phyloP scores from a whole-genome alignment of 148 eudicot species.

The Nepenthes gracilis region DNA sequence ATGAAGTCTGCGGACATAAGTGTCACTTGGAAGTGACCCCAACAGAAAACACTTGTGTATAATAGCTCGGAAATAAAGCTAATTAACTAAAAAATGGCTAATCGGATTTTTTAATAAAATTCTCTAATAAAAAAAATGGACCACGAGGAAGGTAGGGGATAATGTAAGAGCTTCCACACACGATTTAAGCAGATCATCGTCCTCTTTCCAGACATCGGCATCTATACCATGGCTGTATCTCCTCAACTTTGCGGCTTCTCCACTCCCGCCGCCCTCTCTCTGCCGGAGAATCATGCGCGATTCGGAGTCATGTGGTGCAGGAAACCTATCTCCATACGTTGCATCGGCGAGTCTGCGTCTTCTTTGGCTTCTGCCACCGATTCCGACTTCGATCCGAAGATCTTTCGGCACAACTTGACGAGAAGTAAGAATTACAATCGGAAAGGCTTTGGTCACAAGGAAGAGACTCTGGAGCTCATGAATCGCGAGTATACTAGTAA shows the following conservation, averaged over 20 bases:
- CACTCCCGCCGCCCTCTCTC: slow-evolving; percentile 21
- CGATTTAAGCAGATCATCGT: too few relatives aligned
- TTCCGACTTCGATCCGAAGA: slow-evolving; percentile 73
- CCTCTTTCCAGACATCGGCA: too few relatives aligned
- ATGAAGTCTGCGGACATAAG: too few relatives aligned
- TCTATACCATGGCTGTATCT: slow-evolving; percentile 18
- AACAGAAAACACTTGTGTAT: too few relatives aligned
- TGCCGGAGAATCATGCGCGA: slow-evolving; percentile 28
- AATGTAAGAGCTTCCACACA: too few relatives aligned
- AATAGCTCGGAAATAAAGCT: too few relatives aligned
- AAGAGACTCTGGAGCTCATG: slow-evolving; percentile 71
- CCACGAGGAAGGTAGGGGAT: too few relatives aligned
- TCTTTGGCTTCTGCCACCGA: slow-evolving; percentile 16
- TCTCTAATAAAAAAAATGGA: too few relatives aligned
- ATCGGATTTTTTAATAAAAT: too few relatives aligned
- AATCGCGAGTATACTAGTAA: slow-evolving; percentile 81
- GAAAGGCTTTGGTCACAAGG: slow-evolving; percentile 73
- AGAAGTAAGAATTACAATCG: slow-evolving; percentile 86
- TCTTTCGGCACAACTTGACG: slow-evolving; percentile 77
- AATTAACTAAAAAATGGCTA: too few relatives aligned
- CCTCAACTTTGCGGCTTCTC: slow-evolving; percentile 39
- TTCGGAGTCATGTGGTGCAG: slow-evolving; percentile 16
- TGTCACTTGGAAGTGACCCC: too few relatives aligned
- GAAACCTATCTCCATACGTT: slow-evolving; percentile 36
- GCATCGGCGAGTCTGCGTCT: slow-evolving; percentile 40